phyloP scores from a whole-genome alignment of 2,329 filamentous ascomycete genomes.

The Chrysoporthe austroafricana region DNA sequence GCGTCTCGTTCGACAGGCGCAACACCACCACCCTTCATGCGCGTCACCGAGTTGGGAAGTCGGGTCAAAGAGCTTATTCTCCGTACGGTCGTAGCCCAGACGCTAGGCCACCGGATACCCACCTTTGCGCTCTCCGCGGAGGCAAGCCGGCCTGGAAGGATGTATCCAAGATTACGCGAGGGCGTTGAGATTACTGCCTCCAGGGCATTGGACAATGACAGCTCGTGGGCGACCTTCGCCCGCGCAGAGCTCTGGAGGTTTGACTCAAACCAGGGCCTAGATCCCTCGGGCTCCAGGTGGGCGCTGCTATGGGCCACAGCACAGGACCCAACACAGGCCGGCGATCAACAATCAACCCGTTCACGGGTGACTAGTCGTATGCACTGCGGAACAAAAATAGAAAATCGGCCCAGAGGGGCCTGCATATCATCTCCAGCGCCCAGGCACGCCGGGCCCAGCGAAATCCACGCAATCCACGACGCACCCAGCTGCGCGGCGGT shows the following conservation, averaged over 20 bases:
- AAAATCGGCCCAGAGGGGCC: background rate
- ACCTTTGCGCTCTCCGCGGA: background rate
- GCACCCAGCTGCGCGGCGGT: slow-evolving; percentile 2
- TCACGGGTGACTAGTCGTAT: background rate
- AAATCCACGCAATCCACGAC: background rate
- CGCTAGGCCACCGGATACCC: background rate
- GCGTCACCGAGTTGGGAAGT: slow-evolving; percentile 1
- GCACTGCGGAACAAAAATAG: slow-evolving; percentile 12
- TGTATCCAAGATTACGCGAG: slow-evolving; percentile 30
- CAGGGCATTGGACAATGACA: background rate
- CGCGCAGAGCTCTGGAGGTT: too few relatives aligned
- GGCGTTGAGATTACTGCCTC: background rate
- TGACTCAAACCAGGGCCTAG: background rate
- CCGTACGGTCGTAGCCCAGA: background rate
- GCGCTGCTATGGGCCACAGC: background rate
- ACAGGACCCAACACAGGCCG: background rate
- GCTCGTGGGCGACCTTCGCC: background rate
- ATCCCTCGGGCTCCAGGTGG: background rate
- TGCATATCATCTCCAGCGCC: background rate
- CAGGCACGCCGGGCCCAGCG: background rate
- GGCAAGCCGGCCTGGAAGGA: slow-evolving; percentile 10
- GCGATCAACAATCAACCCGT: background rate
- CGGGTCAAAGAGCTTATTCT: background rate
- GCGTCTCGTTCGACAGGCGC: background rate
- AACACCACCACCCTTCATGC: background rate